Conservation (phyloP, 176 grass and related monocot species). For the Oryza coarctata region DNA sequence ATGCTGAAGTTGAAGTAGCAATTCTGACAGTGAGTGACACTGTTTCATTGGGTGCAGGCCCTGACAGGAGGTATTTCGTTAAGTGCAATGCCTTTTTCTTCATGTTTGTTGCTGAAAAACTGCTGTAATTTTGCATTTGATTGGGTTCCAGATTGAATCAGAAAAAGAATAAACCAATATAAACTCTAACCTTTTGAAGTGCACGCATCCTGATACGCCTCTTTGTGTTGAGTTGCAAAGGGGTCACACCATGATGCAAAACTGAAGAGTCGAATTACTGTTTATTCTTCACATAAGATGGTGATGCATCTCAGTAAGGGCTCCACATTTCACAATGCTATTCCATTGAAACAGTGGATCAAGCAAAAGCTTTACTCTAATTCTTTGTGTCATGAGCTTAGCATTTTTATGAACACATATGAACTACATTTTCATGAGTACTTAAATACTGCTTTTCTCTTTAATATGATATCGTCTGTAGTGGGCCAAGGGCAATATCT, state of each 20-base stretch:
- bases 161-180: not conserved
- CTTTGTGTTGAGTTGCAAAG: conserved; percentile 51
- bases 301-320: conserved; percentile 28
- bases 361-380: not conserved
- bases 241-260: conserved; percentile 80
- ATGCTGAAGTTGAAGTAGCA: conserved; percentile 65
- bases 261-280: conserved; percentile 46
- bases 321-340: conserved; percentile 37
- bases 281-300: conserved; percentile 41
- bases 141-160: not conserved
- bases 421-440: not conserved
- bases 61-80: conserved; percentile 81
- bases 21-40: conserved; percentile 96
- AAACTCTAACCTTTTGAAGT: conserved; percentile 10
- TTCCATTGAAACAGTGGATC: not conserved
- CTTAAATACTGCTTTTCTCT: not conserved
- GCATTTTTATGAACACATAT: not conserved
- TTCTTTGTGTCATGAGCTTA: not conserved
- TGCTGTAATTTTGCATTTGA: not conserved
- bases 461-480: conserved; percentile 23
- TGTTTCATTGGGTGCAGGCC: conserved; percentile 76
- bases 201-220: conserved; percentile 86
- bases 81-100: not conserved
- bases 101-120: not conserved
- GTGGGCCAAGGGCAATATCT: conserved; percentile 84